phyloP scores from a whole-genome alignment of 2,329 filamentous ascomycete genomes.

The Colletotrichum sp. region DNA sequence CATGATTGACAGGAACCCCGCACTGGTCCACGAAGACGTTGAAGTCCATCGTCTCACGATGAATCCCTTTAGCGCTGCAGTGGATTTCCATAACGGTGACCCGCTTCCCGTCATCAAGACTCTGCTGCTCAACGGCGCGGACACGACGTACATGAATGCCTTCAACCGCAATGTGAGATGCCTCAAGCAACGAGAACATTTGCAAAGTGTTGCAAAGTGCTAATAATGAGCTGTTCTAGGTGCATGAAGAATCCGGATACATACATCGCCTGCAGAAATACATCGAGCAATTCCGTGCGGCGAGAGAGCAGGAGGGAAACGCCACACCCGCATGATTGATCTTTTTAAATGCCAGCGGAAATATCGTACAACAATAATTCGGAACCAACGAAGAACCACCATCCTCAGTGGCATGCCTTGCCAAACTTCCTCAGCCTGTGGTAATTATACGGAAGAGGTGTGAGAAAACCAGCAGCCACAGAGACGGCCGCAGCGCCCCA shows the following conservation, averaged over 20 bases:
- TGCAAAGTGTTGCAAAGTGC: neutral
- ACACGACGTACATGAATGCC: neutral
- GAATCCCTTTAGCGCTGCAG: neutral
- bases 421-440: slow-evolving; percentile 51
- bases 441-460: slow-evolving; percentile 61
- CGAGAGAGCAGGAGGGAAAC: neutral
- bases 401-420: slow-evolving; percentile 44
- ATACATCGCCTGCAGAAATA: neutral
- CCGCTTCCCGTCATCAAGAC: neutral
- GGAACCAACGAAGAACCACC: neutral
- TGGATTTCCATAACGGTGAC: neutral
- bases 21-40: neutral
- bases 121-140: neutral
- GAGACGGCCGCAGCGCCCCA: slow-evolving; percentile 55
- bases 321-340: neutral
- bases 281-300: neutral
- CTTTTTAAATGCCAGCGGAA: neutral
- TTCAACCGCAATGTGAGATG: neutral
- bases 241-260: neutral
- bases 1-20: neutral
- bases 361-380: neutral
- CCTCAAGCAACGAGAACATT: neutral
- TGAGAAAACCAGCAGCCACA: slow-evolving; percentile 48
- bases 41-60: neutral
- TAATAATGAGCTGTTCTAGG: neutral